Conservation (phyloP, 169 alveolate genomes). For the Eimeria nieschulzi region DNA sequence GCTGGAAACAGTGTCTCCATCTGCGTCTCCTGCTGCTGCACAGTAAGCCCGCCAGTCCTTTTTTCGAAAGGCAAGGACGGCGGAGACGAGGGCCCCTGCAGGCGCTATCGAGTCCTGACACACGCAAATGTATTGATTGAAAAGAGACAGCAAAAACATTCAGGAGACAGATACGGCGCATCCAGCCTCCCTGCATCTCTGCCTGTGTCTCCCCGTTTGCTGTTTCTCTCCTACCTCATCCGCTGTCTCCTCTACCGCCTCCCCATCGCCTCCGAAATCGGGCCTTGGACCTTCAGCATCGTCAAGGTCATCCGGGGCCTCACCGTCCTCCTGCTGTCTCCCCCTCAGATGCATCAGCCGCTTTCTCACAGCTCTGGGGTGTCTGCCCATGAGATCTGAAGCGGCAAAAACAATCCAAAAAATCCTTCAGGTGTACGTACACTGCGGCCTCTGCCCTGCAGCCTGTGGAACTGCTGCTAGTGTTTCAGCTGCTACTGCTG, state of each 20-base stretch:
- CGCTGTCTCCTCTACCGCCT: neutral
- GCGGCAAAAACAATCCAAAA: neutral
- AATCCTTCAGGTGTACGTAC: neutral
- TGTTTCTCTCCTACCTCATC: neutral
- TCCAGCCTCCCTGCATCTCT: slow-evolving; percentile 5
- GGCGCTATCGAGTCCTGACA: neutral
- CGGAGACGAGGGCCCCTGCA: neutral
- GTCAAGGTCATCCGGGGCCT: neutral
- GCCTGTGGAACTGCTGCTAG: slow-evolving; percentile 11
- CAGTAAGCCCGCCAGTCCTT: slow-evolving; percentile 31
- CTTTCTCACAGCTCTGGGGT: slow-evolving; percentile 62
- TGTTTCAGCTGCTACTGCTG: slow-evolving; percentile 6
- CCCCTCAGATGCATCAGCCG: slow-evolving; percentile 60
- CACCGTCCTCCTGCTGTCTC: neutral
- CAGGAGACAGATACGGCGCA: neutral
- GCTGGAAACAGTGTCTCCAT: neutral
- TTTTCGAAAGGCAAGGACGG: slow-evolving; percentile 1
- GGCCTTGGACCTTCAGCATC: neutral
- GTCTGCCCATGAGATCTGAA: slow-evolving; percentile 52
- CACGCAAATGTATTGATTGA: neutral
- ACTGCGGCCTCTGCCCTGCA: neutral
- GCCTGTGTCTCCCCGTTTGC: neutral
- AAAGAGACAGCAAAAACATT: neutral
- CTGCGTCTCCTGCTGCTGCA: slow-evolving; percentile 25
- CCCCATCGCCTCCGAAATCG: neutral